Percentiles rank a stretch among this genome's conserved stretches.
phyloP scores from a whole-genome alignment of 2,329 filamentous ascomycete species.

The Trichoderma semiorbis region DNA sequence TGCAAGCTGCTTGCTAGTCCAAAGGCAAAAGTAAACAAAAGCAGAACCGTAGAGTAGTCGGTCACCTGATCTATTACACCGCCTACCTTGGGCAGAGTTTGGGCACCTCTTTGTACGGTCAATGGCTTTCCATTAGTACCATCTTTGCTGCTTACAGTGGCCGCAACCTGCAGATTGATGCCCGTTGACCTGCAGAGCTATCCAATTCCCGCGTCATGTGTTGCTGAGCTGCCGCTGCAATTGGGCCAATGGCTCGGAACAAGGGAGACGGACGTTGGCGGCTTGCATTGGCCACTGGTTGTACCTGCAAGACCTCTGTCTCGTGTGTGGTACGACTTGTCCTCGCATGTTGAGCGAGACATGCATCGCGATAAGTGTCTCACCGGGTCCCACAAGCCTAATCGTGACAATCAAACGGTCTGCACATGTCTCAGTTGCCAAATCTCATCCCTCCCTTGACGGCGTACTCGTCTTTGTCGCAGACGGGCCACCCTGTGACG shows the following conservation, averaged over 20 bases:
- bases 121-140: background rate
- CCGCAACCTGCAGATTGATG: background rate
- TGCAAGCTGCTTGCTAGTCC: background rate
- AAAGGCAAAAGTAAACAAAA: background rate
- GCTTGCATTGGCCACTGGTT: background rate
- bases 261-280: background rate
- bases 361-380: background rate
- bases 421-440: background rate
- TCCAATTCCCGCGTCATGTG: background rate
- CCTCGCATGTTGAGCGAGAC: background rate
- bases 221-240: background rate
- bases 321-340: background rate
- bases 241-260: background rate
- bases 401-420: background rate
- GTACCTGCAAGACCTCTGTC: background rate
- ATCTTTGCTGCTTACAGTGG: background rate
- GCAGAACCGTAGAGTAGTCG: background rate
- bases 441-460: conserved; percentile 9
- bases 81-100: background rate
- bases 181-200: background rate
- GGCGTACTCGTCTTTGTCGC: background rate
- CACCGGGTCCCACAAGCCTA: background rate
- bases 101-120: background rate
- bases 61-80: background rate
- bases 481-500: conserved; percentile 13